These are phyloP conservation scores for Arabidopsis hybrid DNA, from an alignment of 441 rosid species.

Conservation along the genomic window DNA sequence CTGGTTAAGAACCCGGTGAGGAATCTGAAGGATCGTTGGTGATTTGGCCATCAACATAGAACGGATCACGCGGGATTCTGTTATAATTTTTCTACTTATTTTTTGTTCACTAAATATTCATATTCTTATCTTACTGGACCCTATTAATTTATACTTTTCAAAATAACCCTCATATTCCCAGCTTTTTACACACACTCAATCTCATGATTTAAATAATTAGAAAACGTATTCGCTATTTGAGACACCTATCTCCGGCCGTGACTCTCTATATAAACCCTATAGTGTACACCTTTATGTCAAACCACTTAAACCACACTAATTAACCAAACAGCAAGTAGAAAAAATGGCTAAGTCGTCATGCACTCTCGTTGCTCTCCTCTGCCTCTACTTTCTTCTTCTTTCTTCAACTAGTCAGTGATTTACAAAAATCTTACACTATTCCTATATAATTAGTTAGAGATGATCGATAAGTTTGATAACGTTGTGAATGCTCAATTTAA, in stretches of 20 bases:
- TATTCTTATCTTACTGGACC: too few species aligned
- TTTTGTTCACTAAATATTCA: too few species aligned
- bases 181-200: neutral
- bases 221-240: neutral
- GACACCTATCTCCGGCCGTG: neutral
- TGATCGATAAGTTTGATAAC: neutral
- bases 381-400: conserved; percentile 11
- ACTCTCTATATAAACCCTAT: conserved; percentile 34
- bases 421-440: neutral
- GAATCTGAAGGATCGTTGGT: too few species aligned
- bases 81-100: too few species aligned
- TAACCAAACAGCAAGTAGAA: neutral
- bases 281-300: conserved; percentile 8
- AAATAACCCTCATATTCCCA: neutral
- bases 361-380: conserved; percentile 27
- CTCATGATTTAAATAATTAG: conserved; percentile 1
- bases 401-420: conserved; percentile 25
- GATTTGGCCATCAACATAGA: too few species aligned
- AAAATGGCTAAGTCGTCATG: conserved; percentile 33
- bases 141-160: neutral
- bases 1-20: too few species aligned
- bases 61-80: too few species aligned
- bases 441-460: neutral
- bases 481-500: neutral
- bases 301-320: neutral